Conservation (phyloP, 2,329 filamentous ascomycete genomes). For the Arthrobotrys entomopaga region DNA sequence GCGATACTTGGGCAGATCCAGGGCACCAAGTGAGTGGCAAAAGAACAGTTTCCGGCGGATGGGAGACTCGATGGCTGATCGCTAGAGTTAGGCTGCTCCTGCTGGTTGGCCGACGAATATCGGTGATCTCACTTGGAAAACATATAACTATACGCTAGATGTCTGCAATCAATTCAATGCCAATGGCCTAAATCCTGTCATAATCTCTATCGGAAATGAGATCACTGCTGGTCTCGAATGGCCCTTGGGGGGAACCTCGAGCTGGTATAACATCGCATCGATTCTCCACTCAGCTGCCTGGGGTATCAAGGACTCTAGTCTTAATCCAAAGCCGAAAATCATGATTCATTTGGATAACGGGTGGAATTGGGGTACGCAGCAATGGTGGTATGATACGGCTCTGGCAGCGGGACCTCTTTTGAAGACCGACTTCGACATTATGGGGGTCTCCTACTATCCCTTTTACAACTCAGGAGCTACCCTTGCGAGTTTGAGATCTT, state of each 20-base stretch:
- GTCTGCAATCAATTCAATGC: conserved; percentile 66
- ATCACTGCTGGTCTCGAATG: conserved; percentile 75
- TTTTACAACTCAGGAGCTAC: conserved; percentile 65
- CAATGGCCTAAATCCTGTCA: conserved; percentile 66
- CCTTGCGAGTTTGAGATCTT: conserved; percentile 32
- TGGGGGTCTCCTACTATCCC: conserved; percentile 78
- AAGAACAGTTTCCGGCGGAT: not conserved
- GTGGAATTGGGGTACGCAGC: conserved; percentile 75
- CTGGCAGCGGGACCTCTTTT: conserved; percentile 67
- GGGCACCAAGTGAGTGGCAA: conserved; percentile 66
- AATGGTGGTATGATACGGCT: conserved; percentile 73
- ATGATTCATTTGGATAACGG: conserved; percentile 81
- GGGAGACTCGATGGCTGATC: too few species aligned
- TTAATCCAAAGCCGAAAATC: conserved; percentile 71
- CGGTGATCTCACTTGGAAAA: conserved; percentile 69
- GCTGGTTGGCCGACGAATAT: conserved; percentile 72
- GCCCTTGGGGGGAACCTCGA: conserved; percentile 70
- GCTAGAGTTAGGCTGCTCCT: conserved; percentile 65
- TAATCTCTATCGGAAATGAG: conserved; percentile 79
- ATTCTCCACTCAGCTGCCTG: conserved; percentile 73
- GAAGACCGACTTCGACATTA: conserved; percentile 73
- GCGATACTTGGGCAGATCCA: conserved; percentile 78
- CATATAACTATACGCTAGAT: conserved; percentile 76
- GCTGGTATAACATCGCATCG: conserved; percentile 70
- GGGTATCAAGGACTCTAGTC: conserved; percentile 72